A percentile compares a stretch with the other conserved stretches of the same genome.
Conservation (phyloP, 192 early-diverging fungal species). For the Rhizoclosmatium sp. region DNA sequence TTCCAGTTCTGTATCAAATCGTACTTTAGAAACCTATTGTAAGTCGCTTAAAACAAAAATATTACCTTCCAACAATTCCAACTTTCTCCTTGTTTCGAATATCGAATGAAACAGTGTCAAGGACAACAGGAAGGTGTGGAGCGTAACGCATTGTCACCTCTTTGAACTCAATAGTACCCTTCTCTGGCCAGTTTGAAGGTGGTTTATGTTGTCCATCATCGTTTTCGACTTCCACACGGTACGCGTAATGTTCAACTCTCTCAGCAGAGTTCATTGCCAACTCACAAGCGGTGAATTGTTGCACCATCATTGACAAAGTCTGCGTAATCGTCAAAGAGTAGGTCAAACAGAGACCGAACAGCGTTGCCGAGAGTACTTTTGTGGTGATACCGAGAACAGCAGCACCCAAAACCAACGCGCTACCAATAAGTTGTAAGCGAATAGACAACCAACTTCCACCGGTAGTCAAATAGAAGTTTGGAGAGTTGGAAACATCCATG, state of each 20-base stretch:
- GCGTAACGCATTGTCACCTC: slow-evolving; percentile 50
- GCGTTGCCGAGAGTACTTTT: not conserved
- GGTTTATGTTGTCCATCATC: not conserved
- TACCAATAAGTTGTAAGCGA: slow-evolving; percentile 28
- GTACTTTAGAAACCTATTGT: too few relatives aligned
- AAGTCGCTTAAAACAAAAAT: too few relatives aligned
- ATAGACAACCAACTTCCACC: slow-evolving; percentile 28
- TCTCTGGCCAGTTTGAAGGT: slow-evolving; percentile 47
- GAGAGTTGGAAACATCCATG: slow-evolving; percentile 8
- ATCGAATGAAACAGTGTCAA: slow-evolving; percentile 42
- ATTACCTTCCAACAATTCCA: slow-evolving; percentile 52
- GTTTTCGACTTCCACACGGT: slow-evolving; percentile 57
- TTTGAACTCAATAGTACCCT: slow-evolving; percentile 48
- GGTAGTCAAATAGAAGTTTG: slow-evolving; percentile 4
- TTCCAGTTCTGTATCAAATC: slow-evolving; percentile 47
- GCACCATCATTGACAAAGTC: slow-evolving; percentile 55
- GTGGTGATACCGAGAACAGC: not conserved
- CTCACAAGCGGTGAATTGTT: not conserved
- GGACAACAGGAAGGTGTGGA: slow-evolving; percentile 37
- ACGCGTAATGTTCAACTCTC: slow-evolving; percentile 27
- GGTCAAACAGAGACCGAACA: slow-evolving; percentile 8
- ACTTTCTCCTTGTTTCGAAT: slow-evolving; percentile 55
- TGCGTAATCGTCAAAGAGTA: slow-evolving; percentile 63
- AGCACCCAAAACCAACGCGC: slow-evolving; percentile 20
- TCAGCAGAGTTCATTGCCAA: slow-evolving; percentile 16